Percentiles rank a stretch among this genome's conserved stretches.
Conservation (phyloP, 2,329 filamentous ascomycete genomes). For the Aureobasidium sp. region DNA sequence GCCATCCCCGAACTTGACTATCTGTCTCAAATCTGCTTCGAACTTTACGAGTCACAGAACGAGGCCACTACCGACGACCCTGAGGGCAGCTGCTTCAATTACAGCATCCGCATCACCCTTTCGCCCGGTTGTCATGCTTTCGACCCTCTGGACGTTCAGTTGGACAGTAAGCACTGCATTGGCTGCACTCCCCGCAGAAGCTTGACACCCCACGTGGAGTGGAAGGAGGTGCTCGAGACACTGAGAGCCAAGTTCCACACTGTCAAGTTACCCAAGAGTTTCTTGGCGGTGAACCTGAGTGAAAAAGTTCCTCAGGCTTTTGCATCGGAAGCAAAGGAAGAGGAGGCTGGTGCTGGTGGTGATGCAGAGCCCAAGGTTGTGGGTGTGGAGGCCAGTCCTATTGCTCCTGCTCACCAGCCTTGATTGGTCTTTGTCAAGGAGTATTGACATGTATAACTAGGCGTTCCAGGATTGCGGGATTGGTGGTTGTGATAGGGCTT, state of each 20-base stretch:
- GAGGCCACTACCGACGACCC: slow-evolving; percentile 27
- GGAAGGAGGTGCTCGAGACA: slow-evolving; percentile 95
- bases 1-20: slow-evolving; percentile 97
- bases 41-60: slow-evolving; percentile 91
- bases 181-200: slow-evolving; percentile 85
- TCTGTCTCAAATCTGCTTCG: slow-evolving; percentile 93
- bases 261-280: slow-evolving; percentile 43
- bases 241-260: slow-evolving; percentile 90
- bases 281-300: slow-evolving; percentile 41
- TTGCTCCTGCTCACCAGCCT: slow-evolving; percentile 20
- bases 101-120: slow-evolving; percentile 93
- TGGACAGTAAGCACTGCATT: slow-evolving; percentile 94
- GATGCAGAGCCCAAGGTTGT: not conserved
- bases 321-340: not conserved
- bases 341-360: not conserved
- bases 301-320: slow-evolving; percentile 37
- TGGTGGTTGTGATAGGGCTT: too few relatives aligned
- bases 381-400: slow-evolving; percentile 17
- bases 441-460: not conserved
- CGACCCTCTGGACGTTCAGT: slow-evolving; percentile 89
- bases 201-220: slow-evolving; percentile 83
- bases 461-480: too few relatives aligned
- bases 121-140: slow-evolving; percentile 94
- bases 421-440: not conserved
- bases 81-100: slow-evolving; percentile 61